Evolutionary conservation across 306 rosid species (phyloP), one percentile per base, ranked within the genome.

Genomic region (Ammopiptanthus mongolicus): DNA sequence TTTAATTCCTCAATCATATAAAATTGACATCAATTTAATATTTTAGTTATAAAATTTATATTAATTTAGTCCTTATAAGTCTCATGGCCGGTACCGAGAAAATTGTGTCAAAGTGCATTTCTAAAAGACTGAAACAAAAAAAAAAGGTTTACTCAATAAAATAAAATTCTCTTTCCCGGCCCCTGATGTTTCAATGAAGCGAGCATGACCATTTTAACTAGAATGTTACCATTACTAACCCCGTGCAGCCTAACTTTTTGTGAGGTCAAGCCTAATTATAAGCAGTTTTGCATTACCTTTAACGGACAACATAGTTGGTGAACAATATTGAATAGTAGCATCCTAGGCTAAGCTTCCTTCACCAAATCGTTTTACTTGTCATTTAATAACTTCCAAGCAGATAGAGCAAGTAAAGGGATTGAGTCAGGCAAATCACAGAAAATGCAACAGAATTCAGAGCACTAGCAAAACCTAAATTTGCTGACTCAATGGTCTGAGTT

Each of bases 401-500:
- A 55, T 22, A 33, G 13, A 55, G 46, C 34, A 58, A 21, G 70
- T 19, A 31, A n/a, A 41, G 11, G 10, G 25, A 2, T 17, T 37
- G 29, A 61, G 57, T 36, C 51, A 41, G 21, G 39, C 29, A 51
- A 23, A 62, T 14, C 28, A 57, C 22, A 51, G 61, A 15, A 60
- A 34, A 73, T 57, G 46, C 18, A 22, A 46, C 8, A 55, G 14
- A 33, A 31, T 28, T 0, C 0, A 41, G 22, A 7, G 25, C 14
- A 14, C 2, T 33, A 62, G 41, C 66, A 70, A 42, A 59, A 69
- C 18, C 73, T 42, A 64, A 53, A 76, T 48, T 11, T 41, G 23
- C 73, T 73, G 74, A 79, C 78, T 76, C 25, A 66, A 67, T n/a
- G 9, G 15, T 31, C 28, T 58, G 62, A 75, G 90, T 86, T 67